A percentile compares a stretch with the other conserved stretches of the same genome.
Evolutionary conservation across 441 rosid species (phyloP).

Genomic region (Aleurites moluccanus): DNA sequence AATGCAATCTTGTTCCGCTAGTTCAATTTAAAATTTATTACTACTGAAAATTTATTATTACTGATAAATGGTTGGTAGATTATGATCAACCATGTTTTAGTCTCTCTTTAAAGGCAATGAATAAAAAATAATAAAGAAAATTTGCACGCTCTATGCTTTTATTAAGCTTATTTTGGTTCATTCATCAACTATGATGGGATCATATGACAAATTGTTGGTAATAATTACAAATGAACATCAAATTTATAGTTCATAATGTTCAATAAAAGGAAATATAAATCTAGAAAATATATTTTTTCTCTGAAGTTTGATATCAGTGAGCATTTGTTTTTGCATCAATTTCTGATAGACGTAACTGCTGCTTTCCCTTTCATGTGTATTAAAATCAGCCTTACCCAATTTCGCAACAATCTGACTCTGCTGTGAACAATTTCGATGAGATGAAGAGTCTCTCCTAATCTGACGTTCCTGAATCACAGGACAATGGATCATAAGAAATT

Average conservation of each 20-base stretch:
- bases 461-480: constrained; percentile 30
- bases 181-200: background rate
- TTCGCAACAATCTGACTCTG: constrained; percentile 9
- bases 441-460: constrained; percentile 25
- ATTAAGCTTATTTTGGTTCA: background rate
- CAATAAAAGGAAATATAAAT: background rate
- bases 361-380: constrained; percentile 16
- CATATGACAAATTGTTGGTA: background rate
- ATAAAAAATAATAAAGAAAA: background rate
- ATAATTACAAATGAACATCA: background rate
- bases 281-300: background rate
- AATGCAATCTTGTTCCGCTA: constrained; percentile 38
- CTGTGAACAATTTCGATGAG: constrained; percentile 14
- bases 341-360: constrained; percentile 27
- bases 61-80: too few species aligned
- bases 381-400: constrained; percentile 11
- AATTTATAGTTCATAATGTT: background rate
- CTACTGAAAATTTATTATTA: background rate
- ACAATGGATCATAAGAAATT: background rate
- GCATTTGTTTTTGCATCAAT: constrained; percentile 10
- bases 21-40: background rate
- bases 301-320: constrained; percentile 11
- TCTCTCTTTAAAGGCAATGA: background rate
- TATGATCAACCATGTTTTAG: background rate
- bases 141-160: background rate